phyloP scores from a whole-genome alignment of 805 yeast genomes.

The Saccharomycopsis sp. region DNA sequence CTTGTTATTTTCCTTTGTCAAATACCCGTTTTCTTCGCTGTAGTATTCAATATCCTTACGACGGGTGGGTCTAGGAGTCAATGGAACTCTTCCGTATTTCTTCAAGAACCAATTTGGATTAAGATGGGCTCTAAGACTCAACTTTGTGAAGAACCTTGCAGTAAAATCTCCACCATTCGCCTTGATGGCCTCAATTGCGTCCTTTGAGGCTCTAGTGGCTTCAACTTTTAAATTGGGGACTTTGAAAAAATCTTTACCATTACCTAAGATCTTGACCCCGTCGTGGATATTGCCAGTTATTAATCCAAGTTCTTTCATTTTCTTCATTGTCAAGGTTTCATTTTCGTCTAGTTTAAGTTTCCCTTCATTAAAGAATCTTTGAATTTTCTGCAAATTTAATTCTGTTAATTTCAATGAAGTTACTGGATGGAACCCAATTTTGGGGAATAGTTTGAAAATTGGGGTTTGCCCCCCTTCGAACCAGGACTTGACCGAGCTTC shows the following conservation, averaged over 20 bases:
- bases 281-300: slow-evolving; percentile 60
- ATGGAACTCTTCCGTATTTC: slow-evolving; percentile 71
- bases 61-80: slow-evolving; percentile 76
- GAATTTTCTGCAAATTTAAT: slow-evolving; percentile 60
- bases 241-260: slow-evolving; percentile 40
- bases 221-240: slow-evolving; percentile 61
- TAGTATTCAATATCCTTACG: slow-evolving; percentile 75
- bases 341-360: slow-evolving; percentile 48
- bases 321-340: slow-evolving; percentile 61
- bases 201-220: slow-evolving; percentile 68
- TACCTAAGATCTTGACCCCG: slow-evolving; percentile 76
- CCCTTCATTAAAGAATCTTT: slow-evolving; percentile 58
- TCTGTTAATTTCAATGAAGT: slow-evolving; percentile 42
- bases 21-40: slow-evolving; percentile 68
- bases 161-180: slow-evolving; percentile 62
- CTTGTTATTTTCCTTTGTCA: slow-evolving; percentile 30
- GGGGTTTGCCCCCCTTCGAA: slow-evolving; percentile 99
- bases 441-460: slow-evolving; percentile 71
- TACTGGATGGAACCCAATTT: slow-evolving; percentile 72
- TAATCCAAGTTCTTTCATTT: slow-evolving; percentile 66
- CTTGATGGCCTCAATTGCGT: slow-evolving; percentile 69
- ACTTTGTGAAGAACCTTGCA: slow-evolving; percentile 56
- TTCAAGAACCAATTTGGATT: slow-evolving; percentile 59
- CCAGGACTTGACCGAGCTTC: slow-evolving; percentile 84
- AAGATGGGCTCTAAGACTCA: slow-evolving; percentile 67